phyloP scores from a whole-genome alignment of 1,284 basidiomycete genomes.

The Ustilago cynodontis region DNA sequence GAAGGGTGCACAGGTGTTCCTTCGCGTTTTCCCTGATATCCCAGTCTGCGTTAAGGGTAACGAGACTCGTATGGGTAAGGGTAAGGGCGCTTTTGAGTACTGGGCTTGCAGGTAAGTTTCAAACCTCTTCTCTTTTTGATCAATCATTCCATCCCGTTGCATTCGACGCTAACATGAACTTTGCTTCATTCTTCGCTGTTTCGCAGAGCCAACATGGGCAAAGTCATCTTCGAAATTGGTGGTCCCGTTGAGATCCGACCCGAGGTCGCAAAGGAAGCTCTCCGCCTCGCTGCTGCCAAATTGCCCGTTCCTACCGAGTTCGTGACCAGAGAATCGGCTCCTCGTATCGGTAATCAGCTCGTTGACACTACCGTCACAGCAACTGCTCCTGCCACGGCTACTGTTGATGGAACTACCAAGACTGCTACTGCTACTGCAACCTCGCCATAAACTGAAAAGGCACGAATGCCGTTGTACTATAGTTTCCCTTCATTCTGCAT shows the following conservation, averaged over 20 bases:
- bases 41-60: slow-evolving; percentile 99
- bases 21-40: slow-evolving; percentile 95
- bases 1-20: slow-evolving; percentile 87
- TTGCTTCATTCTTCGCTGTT: not conserved
- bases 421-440: slow-evolving; percentile 4
- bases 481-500: not conserved
- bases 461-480: not conserved
- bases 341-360: slow-evolving; percentile 78
- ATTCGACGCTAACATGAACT: not conserved
- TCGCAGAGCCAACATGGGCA: slow-evolving; percentile 85
- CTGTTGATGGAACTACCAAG: not conserved
- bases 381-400: not conserved
- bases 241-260: slow-evolving; percentile 85
- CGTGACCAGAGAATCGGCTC: slow-evolving; percentile 78
- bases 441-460: not conserved
- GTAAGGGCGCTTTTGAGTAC: slow-evolving; percentile 96
- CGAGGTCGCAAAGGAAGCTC: slow-evolving; percentile 90
- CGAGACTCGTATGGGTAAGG: slow-evolving; percentile 99
- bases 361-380: slow-evolving; percentile 7
- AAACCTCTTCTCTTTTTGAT: not conserved
- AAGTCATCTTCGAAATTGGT: slow-evolving; percentile 94
- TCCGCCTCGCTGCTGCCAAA: slow-evolving; percentile 89
- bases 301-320: slow-evolving; percentile 92
- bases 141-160: not conserved
- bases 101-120: slow-evolving; percentile 87